These are phyloP conservation scores for Raffaelea ambrosiae DNA, from an alignment of 2,329 filamentous ascomycete genomes.

Conservation along the genomic window DNA sequence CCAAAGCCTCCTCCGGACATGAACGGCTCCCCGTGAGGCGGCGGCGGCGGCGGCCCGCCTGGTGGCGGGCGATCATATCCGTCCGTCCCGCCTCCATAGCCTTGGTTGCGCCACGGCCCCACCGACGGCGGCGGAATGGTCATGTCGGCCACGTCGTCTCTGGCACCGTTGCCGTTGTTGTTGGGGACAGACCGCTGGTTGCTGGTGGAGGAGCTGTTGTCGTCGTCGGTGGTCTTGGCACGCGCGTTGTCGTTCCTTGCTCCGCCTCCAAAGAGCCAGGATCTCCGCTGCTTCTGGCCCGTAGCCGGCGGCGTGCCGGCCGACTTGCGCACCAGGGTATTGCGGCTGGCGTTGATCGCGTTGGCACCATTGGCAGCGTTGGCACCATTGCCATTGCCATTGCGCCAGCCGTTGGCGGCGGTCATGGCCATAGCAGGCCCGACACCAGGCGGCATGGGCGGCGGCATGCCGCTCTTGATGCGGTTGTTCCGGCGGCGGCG, in stretches of 20 bases:
- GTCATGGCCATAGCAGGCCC: slow-evolving; percentile 7
- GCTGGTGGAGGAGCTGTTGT: no score
- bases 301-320: no score
- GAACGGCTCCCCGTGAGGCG: background rate
- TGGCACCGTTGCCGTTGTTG: no score
- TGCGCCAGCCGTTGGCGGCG: slow-evolving; percentile 1
- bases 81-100: background rate
- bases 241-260: background rate
- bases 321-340: background rate
- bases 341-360: background rate
- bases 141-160: background rate
- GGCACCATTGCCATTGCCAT: slow-evolving; percentile 1
- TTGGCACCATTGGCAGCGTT: background rate
- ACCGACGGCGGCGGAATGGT: slow-evolving; percentile 6
- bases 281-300: background rate
- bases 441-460: slow-evolving; percentile 1
- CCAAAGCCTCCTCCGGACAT: no score
- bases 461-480: slow-evolving; percentile 4
- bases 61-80: background rate
- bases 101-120: background rate
- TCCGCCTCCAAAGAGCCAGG: background rate
- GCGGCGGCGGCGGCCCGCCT: background rate
- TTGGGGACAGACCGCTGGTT: no score
- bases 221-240: no score
- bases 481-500: slow-evolving; percentile 6